A percentile compares a stretch with the other conserved stretches of the same genome.
phyloP scores from a whole-genome alignment of 176 grass and related monocot species.

The Oryza nivara region DNA sequence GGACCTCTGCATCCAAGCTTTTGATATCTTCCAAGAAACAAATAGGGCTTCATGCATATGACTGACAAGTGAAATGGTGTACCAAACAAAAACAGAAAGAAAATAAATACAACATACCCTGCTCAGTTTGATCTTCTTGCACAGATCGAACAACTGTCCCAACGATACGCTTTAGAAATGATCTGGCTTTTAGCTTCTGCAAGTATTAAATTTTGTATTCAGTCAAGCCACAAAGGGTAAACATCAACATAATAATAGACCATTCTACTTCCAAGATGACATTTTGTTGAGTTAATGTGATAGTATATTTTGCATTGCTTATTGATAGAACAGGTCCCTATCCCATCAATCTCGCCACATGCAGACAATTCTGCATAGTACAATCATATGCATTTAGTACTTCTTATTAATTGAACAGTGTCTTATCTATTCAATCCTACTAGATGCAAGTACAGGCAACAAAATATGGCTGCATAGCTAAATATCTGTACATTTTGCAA shows the following conservation, averaged over 20 bases:
- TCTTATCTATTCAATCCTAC: neutral
- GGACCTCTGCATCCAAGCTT: conserved; percentile 89
- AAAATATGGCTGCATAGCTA: neutral
- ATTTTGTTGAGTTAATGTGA: neutral
- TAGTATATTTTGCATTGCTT: neutral
- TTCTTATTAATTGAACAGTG: neutral
- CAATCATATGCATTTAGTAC: neutral
- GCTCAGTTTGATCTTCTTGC: conserved; percentile 96
- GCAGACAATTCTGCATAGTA: neutral
- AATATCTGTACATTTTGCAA: conserved; percentile 5
- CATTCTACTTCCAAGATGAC: neutral
- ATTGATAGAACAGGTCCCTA: neutral
- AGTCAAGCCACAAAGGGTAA: neutral
- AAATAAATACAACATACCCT: conserved; percentile 61
- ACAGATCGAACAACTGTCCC: conserved; percentile 96
- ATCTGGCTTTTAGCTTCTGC: conserved; percentile 94
- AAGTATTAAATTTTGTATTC: conserved; percentile 32
- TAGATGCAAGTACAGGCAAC: neutral
- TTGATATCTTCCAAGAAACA: conserved; percentile 80
- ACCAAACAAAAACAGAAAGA: neutral
- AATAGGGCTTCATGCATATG: conserved; percentile 29
- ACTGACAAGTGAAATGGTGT: neutral
- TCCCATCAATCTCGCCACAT: neutral
- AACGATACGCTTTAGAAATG: conserved; percentile 90
- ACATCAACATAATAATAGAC: neutral